Base-by-base conservation (phyloP, 768 basidiomycete species). In the Russula vinacea region DNA sequence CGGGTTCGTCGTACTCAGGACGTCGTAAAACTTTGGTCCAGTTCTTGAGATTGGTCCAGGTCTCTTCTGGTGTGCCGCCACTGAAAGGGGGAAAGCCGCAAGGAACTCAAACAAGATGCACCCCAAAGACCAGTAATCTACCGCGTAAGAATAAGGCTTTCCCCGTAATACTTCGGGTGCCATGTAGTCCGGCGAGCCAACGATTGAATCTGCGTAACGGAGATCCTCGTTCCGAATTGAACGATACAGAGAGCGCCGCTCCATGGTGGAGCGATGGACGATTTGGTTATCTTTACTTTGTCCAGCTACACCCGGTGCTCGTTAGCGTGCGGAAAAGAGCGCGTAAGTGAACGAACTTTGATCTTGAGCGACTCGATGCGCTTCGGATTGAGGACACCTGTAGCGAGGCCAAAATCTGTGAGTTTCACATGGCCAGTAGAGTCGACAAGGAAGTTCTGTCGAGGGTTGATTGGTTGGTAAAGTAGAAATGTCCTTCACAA, bases 171-270 rank as follows among this genome's bases (percentile, higher is more conserved):
- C 94, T 72, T 94, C 92, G 0, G 92, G 90, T 1, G 97, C 92
- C 97, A 99, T 98, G 76, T 99, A 99, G 75, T 99, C 97, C 0
- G 97, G 96, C 0, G 92, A 95, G 8, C 97, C 97, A 37, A 99
- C 97, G 65, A 98, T 91, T 16, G 94, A 97, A 73, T 99, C 94
- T 22, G 97, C 97, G 69, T 94, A 96, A 49, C 95, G 87, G 6
- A 92, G 87, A 70, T 98, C 93, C 72, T 90, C 88, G 65, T 90
- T 86, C 6, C 96, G 84, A 71, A 98, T 85, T 52, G 92, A 94
- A 60, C 91, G 89, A 76, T 98, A 99, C 66, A 98, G 86, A 22
- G 94, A 95, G 60, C 95, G 87, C 64, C 96, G 84, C 74, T 99
- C 97, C 62, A 98, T 80, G 0, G 97, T 98, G 19, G 92, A 94